Conservation (phyloP, 2,329 filamentous ascomycete genomes). For the Taxawa tesnikishii region DNA sequence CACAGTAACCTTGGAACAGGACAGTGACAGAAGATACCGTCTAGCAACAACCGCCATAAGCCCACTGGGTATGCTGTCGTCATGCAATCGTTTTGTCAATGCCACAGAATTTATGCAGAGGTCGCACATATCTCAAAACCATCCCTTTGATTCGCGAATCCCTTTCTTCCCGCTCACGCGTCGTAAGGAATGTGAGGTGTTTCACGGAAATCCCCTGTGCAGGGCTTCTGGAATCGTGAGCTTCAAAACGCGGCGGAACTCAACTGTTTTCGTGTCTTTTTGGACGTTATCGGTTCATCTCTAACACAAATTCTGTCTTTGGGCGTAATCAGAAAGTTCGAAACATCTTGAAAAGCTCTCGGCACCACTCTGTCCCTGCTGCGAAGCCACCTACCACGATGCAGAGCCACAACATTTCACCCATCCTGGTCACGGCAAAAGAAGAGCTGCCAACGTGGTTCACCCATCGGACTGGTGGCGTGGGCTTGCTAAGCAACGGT, state of each 20-base stretch:
- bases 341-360: conserved; percentile 1
- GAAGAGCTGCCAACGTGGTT: conserved; percentile 8
- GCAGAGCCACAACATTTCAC: not conserved
- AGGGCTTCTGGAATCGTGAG: not conserved
- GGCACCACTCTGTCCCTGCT: conserved; percentile 1
- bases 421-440: conserved; percentile 1
- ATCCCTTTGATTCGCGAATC: too few relatives aligned
- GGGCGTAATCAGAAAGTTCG: not conserved
- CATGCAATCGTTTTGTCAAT: too few relatives aligned
- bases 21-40: too few relatives aligned
- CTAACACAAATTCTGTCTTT: conserved; percentile 4
- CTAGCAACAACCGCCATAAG: too few relatives aligned
- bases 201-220: too few relatives aligned
- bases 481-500: conserved; percentile 7
- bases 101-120: too few relatives aligned
- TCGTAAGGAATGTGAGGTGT: too few relatives aligned
- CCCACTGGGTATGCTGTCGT: too few relatives aligned
- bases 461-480: conserved; percentile 1
- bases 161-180: too few relatives aligned
- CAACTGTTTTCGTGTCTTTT: not conserved
- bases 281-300: conserved; percentile 2
- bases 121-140: too few relatives aligned
- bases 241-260: not conserved
- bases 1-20: too few relatives aligned
- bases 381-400: not conserved